These are phyloP conservation scores for Micractinium conductrix DNA, from an alignment of 139 green algal genomes.

Conservation along the genomic window DNA sequence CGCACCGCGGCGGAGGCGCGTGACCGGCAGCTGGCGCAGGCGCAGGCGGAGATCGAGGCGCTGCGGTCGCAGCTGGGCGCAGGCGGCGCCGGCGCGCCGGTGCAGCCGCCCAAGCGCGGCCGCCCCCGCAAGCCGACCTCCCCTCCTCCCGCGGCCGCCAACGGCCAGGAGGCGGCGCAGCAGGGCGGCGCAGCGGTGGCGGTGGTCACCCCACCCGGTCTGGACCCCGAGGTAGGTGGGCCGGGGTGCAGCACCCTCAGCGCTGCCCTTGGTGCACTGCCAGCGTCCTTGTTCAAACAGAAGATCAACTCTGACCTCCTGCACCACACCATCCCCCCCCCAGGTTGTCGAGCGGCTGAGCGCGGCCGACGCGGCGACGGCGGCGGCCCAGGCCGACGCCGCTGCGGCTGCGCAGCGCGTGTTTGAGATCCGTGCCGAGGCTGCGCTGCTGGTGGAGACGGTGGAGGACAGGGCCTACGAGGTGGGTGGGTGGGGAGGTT, in stretches of 20 bases:
- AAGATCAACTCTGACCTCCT: no score
- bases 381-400: not conserved
- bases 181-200: no score
- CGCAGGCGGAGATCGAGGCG: not conserved
- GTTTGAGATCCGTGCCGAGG: conserved; percentile 49
- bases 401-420: conserved; percentile 28
- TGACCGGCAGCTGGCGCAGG: not conserved
- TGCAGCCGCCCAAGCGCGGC: not conserved
- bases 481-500: not conserved
- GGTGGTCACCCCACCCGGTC: no score
- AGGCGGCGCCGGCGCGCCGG: no score
- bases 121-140: not conserved
- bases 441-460: conserved; percentile 47
- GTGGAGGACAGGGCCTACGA: conserved; percentile 45
- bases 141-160: no score
- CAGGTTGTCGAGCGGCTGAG: not conserved
- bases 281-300: no score
- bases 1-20: not conserved
- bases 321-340: no score
- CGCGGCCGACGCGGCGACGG: not conserved
- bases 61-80: conserved; percentile 4
- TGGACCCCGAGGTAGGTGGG: no score
- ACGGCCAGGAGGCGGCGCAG: no score
- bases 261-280: no score
- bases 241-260: no score